Evolutionary conservation across 2,329 filamentous ascomycete genomes (phyloP).

Genomic region (Fusarium succisae): DNA sequence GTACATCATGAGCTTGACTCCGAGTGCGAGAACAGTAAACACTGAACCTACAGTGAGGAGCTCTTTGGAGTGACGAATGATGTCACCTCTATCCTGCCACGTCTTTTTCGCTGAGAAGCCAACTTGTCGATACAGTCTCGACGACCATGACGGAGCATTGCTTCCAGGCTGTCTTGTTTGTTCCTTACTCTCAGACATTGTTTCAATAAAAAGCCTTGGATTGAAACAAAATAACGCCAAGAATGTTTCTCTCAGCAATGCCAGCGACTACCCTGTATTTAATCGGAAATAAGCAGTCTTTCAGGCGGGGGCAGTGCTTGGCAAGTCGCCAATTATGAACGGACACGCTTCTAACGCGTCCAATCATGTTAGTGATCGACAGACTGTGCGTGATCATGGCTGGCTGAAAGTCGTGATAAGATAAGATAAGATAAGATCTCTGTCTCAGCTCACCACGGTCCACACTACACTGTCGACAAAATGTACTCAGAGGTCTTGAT

Average conservation of each 20-base stretch:
- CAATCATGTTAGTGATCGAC: neutral
- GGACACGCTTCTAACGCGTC: neutral
- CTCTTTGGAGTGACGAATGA: neutral
- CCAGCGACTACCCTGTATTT: neutral
- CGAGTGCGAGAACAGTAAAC: fast-evolving
- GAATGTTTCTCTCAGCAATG: neutral
- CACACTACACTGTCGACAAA: too few species aligned
- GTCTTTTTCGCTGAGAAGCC: neutral
- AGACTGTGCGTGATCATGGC: neutral
- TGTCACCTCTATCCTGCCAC: neutral
- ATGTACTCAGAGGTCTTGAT: too few species aligned
- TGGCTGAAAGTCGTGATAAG: neutral
- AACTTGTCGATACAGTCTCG: neutral
- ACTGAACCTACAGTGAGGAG: neutral
- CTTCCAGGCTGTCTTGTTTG: neutral
- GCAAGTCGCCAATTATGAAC: neutral
- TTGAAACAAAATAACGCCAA: neutral
- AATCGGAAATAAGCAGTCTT: neutral
- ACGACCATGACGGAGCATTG: neutral
- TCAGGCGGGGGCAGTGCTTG: neutral
- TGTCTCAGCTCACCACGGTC: neutral
- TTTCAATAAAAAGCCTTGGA: neutral
- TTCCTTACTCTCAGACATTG: neutral
- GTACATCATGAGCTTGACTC: fast-evolving
- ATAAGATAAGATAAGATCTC: neutral